These are phyloP conservation scores for Pholiota adiposa DNA, from an alignment of 1,284 basidiomycete genomes.

Conservation along the genomic window DNA sequence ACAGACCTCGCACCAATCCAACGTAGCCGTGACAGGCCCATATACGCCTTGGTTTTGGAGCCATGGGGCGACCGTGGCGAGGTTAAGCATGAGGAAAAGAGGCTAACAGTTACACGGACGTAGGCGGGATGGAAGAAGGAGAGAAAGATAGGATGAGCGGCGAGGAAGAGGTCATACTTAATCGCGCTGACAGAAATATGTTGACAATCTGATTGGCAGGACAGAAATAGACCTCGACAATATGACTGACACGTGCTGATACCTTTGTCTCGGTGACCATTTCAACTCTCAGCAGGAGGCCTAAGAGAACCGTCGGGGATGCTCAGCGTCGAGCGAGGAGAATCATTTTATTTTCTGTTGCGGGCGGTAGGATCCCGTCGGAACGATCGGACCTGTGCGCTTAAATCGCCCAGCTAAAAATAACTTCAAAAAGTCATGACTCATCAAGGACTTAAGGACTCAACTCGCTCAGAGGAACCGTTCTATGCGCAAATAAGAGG, in stretches of 20 bases:
- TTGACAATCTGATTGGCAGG: neutral
- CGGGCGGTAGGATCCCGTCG: neutral
- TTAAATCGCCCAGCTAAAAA: conserved; percentile 6
- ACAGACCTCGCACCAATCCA: conserved; percentile 74
- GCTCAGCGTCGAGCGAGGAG: neutral
- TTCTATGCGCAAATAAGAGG: too few species aligned
- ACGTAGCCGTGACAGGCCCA: conserved; percentile 68
- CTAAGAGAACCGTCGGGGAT: neutral
- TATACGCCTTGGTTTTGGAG: conserved; percentile 47
- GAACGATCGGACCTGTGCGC: conserved; percentile 10
- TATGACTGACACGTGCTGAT: neutral
- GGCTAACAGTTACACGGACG: neutral
- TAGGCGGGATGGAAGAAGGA: neutral
- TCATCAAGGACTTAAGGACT: neutral
- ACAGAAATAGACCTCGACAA: neutral
- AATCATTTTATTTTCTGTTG: too few species aligned
- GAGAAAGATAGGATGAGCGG: neutral
- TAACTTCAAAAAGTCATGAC: neutral
- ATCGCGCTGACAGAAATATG: neutral
- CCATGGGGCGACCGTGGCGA: conserved; percentile 30
- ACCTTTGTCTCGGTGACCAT: neutral
- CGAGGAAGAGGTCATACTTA: neutral
- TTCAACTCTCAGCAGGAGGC: neutral
- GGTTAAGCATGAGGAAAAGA: conserved; percentile 26
- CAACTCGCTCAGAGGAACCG: too few species aligned